Base-by-base conservation (phyloP, 2,329 filamentous ascomycete species). In the Aureobasidium sp. region DNA sequence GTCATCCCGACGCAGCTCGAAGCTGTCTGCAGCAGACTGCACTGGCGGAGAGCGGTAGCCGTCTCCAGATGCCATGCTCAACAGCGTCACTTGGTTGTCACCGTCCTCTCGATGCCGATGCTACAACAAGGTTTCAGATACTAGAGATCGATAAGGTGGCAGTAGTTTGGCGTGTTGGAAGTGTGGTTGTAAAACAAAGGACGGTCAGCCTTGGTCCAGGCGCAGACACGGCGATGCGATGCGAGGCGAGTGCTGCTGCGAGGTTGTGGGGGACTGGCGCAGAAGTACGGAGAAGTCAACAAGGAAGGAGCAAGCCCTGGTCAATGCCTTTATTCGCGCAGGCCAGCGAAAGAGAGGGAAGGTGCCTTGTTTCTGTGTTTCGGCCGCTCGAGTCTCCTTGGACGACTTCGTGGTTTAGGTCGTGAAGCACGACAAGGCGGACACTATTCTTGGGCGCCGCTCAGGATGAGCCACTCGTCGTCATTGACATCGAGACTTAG, bases 401-500 rank as follows among this genome's bases (percentile, higher is more conserved):
- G 41, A 57, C 14, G 27, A 31, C 47, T 44, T 34, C 2, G n/a
- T 45, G 15, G 39, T 44, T 31, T 25, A 25, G 51, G 12, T 55
- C 17, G 51, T 25, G 36, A 39, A 44, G 29, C 29, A 34, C 17
- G 53, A 42, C 52, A 55, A 57, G 53, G 41, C 52, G 25, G 41
- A 22, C 39, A 25, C 39, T 11, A 44, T 45, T 34, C 52, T 22
- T 34, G n/a, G 29, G 27, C 53, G 41, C 25, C 8, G 41, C 25
- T 14, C 37, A 20, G 52, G 36, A 55, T 25, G 37, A 57, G 39
- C 53, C 53, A 45, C 53, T 45, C 53, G 39, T 56, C 53, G 41
- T 57, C 53, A 57, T 55, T 55, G 49, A 55, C 52, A 44, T 29
- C 25, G 52, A 42, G 36, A 55, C 25, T 7, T 42, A 57, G 29